A percentile compares a stretch with the other conserved stretches of the same genome.
phyloP scores from a whole-genome alignment of 805 yeast species.

The Saturnispora zaruensis region DNA sequence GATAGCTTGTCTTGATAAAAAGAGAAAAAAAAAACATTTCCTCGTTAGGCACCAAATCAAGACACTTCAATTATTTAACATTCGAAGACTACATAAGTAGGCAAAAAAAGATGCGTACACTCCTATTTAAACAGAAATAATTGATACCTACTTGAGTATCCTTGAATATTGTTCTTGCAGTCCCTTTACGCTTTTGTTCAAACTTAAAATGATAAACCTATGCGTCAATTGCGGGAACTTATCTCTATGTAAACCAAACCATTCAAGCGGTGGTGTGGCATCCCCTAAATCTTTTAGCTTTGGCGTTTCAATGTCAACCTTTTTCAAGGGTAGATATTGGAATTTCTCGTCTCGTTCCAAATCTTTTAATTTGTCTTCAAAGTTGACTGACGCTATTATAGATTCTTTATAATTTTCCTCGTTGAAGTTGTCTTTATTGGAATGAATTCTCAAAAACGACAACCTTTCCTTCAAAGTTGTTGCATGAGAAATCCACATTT shows the following conservation, averaged over 20 bases:
- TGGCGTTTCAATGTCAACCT: conserved; percentile 83
- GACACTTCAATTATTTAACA: not conserved
- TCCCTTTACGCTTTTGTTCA: conserved; percentile 67
- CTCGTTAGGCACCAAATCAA: too few species aligned
- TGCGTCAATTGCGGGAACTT: conserved; percentile 83
- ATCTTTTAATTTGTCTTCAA: conserved; percentile 38
- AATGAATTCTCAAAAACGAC: conserved; percentile 29
- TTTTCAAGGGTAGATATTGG: conserved; percentile 53
- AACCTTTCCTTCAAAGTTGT: conserved; percentile 60
- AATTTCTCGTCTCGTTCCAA: conserved; percentile 41
- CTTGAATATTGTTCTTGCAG: conserved; percentile 49
- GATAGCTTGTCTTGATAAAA: not conserved
- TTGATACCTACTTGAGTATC: conserved; percentile 32
- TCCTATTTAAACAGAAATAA: too few species aligned
- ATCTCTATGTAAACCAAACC: conserved; percentile 92
- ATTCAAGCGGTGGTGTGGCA: conserved; percentile 96
- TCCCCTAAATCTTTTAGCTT: conserved; percentile 85
- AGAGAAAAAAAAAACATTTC: not conserved
- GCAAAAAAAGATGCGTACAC: not conserved
- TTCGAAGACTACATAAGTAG: too few species aligned
- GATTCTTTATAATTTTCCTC: conserved; percentile 29
- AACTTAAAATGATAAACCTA: conserved; percentile 60
- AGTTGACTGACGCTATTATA: conserved; percentile 26
- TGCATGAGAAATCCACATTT: conserved; percentile 85
- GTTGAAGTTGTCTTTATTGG: conserved; percentile 29